Conservation (phyloP, 2,329 filamentous ascomycete genomes). For the Talaromyces piceae region DNA sequence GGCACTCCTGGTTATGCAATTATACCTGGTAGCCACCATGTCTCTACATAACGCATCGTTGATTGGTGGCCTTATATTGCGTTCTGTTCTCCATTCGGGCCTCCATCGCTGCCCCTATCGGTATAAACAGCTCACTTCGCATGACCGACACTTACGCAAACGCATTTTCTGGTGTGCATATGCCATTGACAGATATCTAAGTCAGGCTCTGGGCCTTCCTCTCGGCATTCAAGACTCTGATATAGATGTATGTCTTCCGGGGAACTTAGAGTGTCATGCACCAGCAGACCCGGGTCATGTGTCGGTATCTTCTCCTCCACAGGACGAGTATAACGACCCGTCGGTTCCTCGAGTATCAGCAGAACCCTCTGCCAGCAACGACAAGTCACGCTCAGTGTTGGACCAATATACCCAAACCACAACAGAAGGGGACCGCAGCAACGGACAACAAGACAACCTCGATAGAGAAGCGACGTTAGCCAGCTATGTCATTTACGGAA, state of each 20-base stretch:
- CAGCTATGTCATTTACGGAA: slow-evolving; percentile 34
- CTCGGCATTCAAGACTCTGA: slow-evolving; percentile 37
- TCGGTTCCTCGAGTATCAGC: neutral
- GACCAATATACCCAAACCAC: slow-evolving; percentile 4
- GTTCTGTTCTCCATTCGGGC: slow-evolving; percentile 44
- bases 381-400: neutral
- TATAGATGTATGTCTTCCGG: slow-evolving; percentile 42
- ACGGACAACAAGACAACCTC: neutral
- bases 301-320: slow-evolving; percentile 1
- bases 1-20: slow-evolving; percentile 41
- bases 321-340: neutral
- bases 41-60: slow-evolving; percentile 44
- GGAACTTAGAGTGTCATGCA: slow-evolving; percentile 34
- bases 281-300: slow-evolving; percentile 10
- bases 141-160: slow-evolving; percentile 35
- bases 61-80: slow-evolving; percentile 41
- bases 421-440: slow-evolving; percentile 6
- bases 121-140: slow-evolving; percentile 39
- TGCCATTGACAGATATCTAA: slow-evolving; percentile 36
- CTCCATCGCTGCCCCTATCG: slow-evolving; percentile 47
- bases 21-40: slow-evolving; percentile 44
- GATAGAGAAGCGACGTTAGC: slow-evolving; percentile 28
- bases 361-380: neutral
- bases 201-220: slow-evolving; percentile 32
- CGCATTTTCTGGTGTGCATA: slow-evolving; percentile 38